Conservation (phyloP, 768 basidiomycete genomes). For the Suillus tomentosus region DNA sequence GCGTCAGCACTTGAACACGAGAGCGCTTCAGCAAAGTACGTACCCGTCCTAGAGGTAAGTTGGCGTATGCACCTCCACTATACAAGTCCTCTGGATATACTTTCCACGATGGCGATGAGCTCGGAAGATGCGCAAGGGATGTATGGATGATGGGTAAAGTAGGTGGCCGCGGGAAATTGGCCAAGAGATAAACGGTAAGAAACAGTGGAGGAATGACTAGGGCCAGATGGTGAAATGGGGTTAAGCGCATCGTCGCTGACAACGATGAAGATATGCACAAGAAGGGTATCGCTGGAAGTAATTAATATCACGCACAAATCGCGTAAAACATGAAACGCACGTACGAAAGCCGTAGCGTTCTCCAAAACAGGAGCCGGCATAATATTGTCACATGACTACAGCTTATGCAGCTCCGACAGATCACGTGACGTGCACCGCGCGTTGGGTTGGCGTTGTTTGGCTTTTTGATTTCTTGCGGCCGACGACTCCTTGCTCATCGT, state of each 20-base stretch:
- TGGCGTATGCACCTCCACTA: slow-evolving; percentile 58
- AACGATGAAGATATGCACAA: slow-evolving; percentile 12
- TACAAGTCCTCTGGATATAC: slow-evolving; percentile 77
- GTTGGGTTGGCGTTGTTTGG: slow-evolving; percentile 40
- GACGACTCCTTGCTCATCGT: slow-evolving; percentile 17
- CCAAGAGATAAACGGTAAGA: slow-evolving; percentile 60
- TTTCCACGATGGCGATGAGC: slow-evolving; percentile 56
- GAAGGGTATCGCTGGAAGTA: neutral
- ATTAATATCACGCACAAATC: neutral
- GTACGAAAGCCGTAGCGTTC: neutral
- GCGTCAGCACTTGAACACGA: slow-evolving; percentile 2
- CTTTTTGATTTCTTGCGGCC: slow-evolving; percentile 32
- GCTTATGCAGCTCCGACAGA: slow-evolving; percentile 23
- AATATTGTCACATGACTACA: slow-evolving; percentile 24
- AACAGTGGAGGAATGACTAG: slow-evolving; percentile 62
- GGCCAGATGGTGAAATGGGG: slow-evolving; percentile 22
- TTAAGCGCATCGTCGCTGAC: slow-evolving; percentile 15
- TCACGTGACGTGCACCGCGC: slow-evolving; percentile 38
- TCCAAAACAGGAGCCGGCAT: neutral
- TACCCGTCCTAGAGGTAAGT: slow-evolving; percentile 66
- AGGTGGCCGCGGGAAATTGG: slow-evolving; percentile 66
- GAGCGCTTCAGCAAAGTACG: slow-evolving; percentile 23
- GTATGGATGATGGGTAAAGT: slow-evolving; percentile 49
- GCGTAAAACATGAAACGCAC: slow-evolving; percentile 3
- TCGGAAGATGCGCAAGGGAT: slow-evolving; percentile 63